Evolutionary conservation across 2,329 filamentous ascomycete genomes (phyloP).

Genomic region (Arthrobotrys sphaeroides): DNA sequence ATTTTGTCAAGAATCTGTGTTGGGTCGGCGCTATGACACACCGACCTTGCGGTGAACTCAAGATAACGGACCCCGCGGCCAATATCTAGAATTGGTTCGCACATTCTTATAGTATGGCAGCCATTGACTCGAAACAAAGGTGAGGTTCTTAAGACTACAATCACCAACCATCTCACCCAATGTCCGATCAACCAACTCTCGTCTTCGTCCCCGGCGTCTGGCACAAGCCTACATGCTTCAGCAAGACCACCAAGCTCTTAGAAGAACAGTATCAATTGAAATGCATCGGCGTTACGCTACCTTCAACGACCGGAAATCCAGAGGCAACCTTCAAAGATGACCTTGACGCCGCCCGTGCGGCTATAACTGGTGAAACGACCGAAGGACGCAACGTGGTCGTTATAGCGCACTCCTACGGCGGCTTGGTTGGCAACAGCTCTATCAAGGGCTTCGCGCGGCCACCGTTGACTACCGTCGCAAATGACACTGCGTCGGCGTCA

Average conservation of each 20-base stretch:
- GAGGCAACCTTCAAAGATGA: constrained; percentile 63
- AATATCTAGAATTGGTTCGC: too few relatives aligned
- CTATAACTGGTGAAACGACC: constrained; percentile 60
- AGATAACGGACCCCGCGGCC: too few relatives aligned
- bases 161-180: neutral
- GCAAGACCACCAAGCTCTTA: constrained; percentile 60
- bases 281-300: constrained; percentile 61
- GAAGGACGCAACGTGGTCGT: constrained; percentile 64
- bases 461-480: constrained; percentile 48
- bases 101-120: too few relatives aligned
- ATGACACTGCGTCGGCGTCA: constrained; percentile 14
- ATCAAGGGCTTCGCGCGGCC: constrained; percentile 62
- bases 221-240: constrained; percentile 63
- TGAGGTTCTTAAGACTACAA: neutral
- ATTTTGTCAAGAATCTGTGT: too few relatives aligned
- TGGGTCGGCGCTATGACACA: too few relatives aligned
- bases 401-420: constrained; percentile 66
- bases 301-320: constrained; percentile 61
- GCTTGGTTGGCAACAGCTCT: constrained; percentile 64
- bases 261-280: constrained; percentile 58
- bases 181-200: constrained; percentile 59
- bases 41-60: too few relatives aligned
- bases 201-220: constrained; percentile 66
- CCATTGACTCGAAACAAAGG: too few relatives aligned
- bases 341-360: constrained; percentile 61